Conservation (phyloP, 768 basidiomycete genomes). For the Calocybe cyanea region DNA sequence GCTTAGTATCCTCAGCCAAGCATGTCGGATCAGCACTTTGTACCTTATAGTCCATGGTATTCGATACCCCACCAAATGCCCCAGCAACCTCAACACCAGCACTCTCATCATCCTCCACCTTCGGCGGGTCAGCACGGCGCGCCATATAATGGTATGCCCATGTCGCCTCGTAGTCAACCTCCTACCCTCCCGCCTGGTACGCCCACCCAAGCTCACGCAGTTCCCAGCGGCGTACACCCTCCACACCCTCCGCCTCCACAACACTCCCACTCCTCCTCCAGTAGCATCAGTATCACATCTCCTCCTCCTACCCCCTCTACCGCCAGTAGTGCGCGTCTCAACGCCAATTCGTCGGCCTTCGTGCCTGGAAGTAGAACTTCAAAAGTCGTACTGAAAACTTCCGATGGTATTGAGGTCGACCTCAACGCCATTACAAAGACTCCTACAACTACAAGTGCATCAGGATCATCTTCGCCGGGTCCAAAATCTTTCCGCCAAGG, state of each 20-base stretch:
- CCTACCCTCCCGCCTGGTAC: slow-evolving; percentile 62
- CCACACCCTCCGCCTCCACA: slow-evolving; percentile 47
- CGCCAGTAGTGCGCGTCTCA: slow-evolving; percentile 46
- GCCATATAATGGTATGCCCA: slow-evolving; percentile 49
- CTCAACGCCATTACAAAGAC: slow-evolving; percentile 52
- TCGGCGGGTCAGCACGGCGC: slow-evolving; percentile 43
- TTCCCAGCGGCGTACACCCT: slow-evolving; percentile 40
- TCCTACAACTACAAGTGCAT: slow-evolving; percentile 33
- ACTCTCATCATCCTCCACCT: slow-evolving; percentile 49
- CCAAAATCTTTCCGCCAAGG: slow-evolving; percentile 29
- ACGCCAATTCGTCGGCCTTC: slow-evolving; percentile 62
- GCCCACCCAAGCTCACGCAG: slow-evolving; percentile 61
- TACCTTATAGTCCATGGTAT: slow-evolving; percentile 40
- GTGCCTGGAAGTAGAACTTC: slow-evolving; percentile 46
- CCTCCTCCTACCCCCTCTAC: slow-evolving; percentile 68
- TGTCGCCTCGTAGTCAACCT: slow-evolving; percentile 65
- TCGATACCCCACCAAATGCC: slow-evolving; percentile 34
- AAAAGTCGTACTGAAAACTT: slow-evolving; percentile 57
- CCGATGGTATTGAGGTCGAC: slow-evolving; percentile 63
- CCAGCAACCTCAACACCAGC: slow-evolving; percentile 35
- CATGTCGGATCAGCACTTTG: slow-evolving; percentile 36
- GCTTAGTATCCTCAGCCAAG: slow-evolving; percentile 31
- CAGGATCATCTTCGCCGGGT: slow-evolving; percentile 34
- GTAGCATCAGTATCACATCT: slow-evolving; percentile 50
- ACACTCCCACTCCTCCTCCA: slow-evolving; percentile 41